Evolutionary conservation across 2,329 filamentous ascomycete species (phyloP), one percentile per base, ranked within the genome.

Genomic region (Oidium heveae): DNA sequence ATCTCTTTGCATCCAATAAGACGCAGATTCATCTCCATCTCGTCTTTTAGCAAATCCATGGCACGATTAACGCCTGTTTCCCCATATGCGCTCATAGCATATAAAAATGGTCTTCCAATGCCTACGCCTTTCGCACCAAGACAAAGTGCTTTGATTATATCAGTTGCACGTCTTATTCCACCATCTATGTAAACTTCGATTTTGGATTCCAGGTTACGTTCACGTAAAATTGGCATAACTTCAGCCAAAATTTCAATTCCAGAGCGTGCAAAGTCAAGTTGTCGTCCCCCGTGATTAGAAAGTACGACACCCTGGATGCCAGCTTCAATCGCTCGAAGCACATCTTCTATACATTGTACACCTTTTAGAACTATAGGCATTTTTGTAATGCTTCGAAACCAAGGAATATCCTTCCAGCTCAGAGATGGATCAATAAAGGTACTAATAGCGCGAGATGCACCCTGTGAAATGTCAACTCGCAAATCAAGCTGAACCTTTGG

Each of bases 1-100:
- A 98, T 68, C 57, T 69, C 80, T 20, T 74, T 76, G 56, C 80
- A 84, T 10, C 91, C 91, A 61, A 98, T 86, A 58, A 98, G 71
- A 7, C 91, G 79, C 91, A 98, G 96, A 65, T 89, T 91, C 89
- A 96, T 96, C 71, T 93, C 87, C 77, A 98, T 85, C 74, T 98
- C 91, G 64, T 96, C 91, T 70, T 85, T 87, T 61, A 94, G 74
- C 56, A 94, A 71, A 68, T 87, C 83, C 83, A 96, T 94, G 34
- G 91, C 91, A 36, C 86, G 77, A 64, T 93, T 85, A 20, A 96
- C 89, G 59, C 91, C 91, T 2, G 81, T 74, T 57, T 86, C 70
- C 1, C 91, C 91, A 63, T 96, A 96, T 10, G 86, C 79, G 58
- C 82, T 84, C 89, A 98, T 96, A 63, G 91, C 89, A 65, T 88